Evolutionary conservation across 176 grass and related monocot species (phyloP), one percentile per base, ranked within the genome.

Genomic region (Oryza coarctata): DNA sequence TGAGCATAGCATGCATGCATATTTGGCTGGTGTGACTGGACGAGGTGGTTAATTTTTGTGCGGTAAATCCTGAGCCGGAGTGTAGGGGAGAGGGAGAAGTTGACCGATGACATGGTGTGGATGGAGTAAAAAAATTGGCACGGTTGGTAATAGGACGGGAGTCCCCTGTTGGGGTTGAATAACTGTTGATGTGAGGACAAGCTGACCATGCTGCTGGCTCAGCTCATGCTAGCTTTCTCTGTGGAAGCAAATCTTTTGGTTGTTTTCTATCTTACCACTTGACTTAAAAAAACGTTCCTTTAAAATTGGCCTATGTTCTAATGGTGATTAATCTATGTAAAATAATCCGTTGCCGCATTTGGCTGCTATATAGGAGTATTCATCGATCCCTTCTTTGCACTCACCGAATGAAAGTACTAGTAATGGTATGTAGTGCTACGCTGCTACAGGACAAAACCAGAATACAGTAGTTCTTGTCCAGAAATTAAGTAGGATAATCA

Each of bases 141-240:
- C 13, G 23, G 61, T 12, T 13, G 20, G 15, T 52, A 23, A 45
- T 9, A 7, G 35, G 65, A 77, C 33, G 87, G 4, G 71, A 77
- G 20, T 83, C 58, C 57, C 60, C 44, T 80, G 47, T 61, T 63
- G 62, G 78, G 78, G 79, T 82, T 90, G 88, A 82, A 83, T n/a
- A 58, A 27, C 68, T 82, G 40, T 39, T 47, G 74, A 83, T 68
- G 83, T 83, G 83, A 86, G 73, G 88, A 90, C 73, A 82, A 86
- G 79, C 88, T 82, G 83, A 70, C 57, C 58, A 74, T 82, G 80
- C 80, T 32, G 68, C 25, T 61, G 25, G 60, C 15, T 45, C 20
- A 66, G 68, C 65, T 41, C 77, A 17, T 55, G 18, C 18, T 22
- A 25, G 20, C 55, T 25, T 71, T 65, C 25, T 85, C 52, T 71